Conservation (phyloP, 371 early-diverging fungal genomes). For the Rhizopus microsporus region DNA sequence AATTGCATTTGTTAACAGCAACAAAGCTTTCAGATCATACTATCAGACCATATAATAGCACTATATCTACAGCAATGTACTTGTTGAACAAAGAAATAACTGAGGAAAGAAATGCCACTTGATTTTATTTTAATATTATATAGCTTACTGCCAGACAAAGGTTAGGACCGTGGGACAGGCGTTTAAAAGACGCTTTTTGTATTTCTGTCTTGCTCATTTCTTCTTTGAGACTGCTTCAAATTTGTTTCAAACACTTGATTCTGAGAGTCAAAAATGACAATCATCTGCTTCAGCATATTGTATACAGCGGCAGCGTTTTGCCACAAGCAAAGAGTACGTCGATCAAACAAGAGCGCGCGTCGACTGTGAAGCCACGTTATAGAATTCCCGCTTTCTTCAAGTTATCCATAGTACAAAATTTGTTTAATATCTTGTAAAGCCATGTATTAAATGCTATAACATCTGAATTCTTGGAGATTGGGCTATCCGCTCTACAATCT, state of each 20-base stretch:
- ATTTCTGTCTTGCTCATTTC: background rate
- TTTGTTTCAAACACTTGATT: background rate
- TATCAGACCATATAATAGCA: too few relatives aligned
- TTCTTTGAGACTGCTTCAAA: slow-evolving; percentile 4
- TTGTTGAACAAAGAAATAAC: too few relatives aligned
- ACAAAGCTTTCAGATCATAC: too few relatives aligned
- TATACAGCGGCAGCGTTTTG: too few relatives aligned
- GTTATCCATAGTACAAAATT: slow-evolving; percentile 1
- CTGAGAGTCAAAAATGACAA: background rate
- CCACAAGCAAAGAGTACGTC: background rate
- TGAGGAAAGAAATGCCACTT: too few relatives aligned
- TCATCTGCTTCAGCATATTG: slow-evolving; percentile 1
- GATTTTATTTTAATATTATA: too few relatives aligned
- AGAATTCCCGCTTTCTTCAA: slow-evolving; percentile 10
- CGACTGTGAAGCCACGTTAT: slow-evolving; percentile 1
- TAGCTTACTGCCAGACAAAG: too few relatives aligned
- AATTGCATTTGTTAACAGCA: too few relatives aligned
- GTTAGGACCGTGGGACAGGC: too few relatives aligned
- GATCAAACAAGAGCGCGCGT: slow-evolving; percentile 6
- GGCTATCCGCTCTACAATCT: slow-evolving; percentile 8
- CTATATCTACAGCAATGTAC: too few relatives aligned
- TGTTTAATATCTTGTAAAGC: background rate
- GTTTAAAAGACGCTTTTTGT: too few relatives aligned
- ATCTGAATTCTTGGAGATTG: slow-evolving; percentile 11
- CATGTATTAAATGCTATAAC: slow-evolving; percentile 2